These are phyloP conservation scores for Cadophora sp. DNA, from an alignment of 2,329 filamentous ascomycete genomes.

Conservation along the genomic window DNA sequence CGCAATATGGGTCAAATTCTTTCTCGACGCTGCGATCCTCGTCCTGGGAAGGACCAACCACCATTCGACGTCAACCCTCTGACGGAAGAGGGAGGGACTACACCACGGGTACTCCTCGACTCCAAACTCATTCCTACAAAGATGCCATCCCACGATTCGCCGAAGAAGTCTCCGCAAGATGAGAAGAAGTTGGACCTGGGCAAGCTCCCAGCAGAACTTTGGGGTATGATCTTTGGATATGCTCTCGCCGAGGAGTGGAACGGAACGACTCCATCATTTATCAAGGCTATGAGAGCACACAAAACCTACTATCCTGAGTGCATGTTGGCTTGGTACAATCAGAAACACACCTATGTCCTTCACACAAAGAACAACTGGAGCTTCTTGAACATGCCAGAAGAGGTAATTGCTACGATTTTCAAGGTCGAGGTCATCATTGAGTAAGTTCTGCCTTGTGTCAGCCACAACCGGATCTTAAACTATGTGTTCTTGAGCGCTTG, in stretches of 20 bases:
- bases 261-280: conserved; percentile 14
- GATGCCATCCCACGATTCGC: neutral
- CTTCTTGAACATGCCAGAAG: conserved; percentile 3
- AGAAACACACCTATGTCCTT: conserved; percentile 1
- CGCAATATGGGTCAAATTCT: neutral
- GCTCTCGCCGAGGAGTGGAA: neutral
- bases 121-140: neutral
- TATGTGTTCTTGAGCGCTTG: too few species aligned
- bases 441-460: neutral
- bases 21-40: neutral
- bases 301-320: neutral
- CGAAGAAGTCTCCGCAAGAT: too few species aligned
- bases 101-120: neutral
- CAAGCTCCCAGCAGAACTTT: conserved; percentile 9
- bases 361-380: conserved; percentile 15
- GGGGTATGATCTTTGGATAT: neutral
- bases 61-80: neutral
- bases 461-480: neutral
- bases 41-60: neutral
- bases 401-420: conserved; percentile 6
- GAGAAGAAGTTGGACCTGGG: neutral
- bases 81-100: neutral
- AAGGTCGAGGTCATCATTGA: conserved; percentile 14
- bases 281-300: conserved; percentile 15
- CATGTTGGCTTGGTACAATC: conserved; percentile 10